Evolutionary conservation across 31 red algal genomes (phyloP), one percentile per base, ranked within the genome.

Genomic region (Porphyra umbilicalis): DNA sequence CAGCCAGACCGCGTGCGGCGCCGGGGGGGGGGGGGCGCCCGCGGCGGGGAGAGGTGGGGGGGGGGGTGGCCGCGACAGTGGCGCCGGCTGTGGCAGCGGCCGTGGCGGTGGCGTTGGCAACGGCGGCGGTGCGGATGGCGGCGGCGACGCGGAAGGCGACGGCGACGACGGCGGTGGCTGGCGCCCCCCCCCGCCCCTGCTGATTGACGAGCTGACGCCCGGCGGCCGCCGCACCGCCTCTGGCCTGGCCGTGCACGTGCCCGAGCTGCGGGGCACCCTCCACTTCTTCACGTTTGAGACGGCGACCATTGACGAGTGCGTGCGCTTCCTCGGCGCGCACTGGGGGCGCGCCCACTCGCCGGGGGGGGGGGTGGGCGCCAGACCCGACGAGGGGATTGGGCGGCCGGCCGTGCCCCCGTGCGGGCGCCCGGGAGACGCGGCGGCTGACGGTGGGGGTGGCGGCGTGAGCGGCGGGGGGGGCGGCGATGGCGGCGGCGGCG

Each of bases 261-360:
- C 90, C 39, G 77, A 86, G 77, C 82, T 99, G 38, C 32, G 81
- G 11, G 93, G 93, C 79, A 89, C 84, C 10, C 77, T 99, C 13
- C 90, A 99, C 78, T 99, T 99, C 76, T 96, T 99, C 79, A 86
- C 91, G 15, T 94, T 99, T 79, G 94, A 99, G 79, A 94, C 97
- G 6, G 32, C 90, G 38, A 86, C 94, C 80, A 94, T 99, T 79
- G 81, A 96, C 46, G 82, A 94, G 80, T 82, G 90, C 35, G 86
- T 99, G 32, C 84, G 88, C 29, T 99, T 99, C 79, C 89, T 99
- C 16, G 81, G 85, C n/a, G 76, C 35, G 6, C 85, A 99, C 80
- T 98, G 93, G 90, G 80, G 67, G 38, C 77, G 79, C 37, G 76
- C 77, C 77, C 35, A 84, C 76, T n/a, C 83, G 31, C 67, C 67